These are phyloP conservation scores for Penicillium cosmopolitanum DNA, from an alignment of 495 filamentous ascomycete species.

Conservation along the genomic window DNA sequence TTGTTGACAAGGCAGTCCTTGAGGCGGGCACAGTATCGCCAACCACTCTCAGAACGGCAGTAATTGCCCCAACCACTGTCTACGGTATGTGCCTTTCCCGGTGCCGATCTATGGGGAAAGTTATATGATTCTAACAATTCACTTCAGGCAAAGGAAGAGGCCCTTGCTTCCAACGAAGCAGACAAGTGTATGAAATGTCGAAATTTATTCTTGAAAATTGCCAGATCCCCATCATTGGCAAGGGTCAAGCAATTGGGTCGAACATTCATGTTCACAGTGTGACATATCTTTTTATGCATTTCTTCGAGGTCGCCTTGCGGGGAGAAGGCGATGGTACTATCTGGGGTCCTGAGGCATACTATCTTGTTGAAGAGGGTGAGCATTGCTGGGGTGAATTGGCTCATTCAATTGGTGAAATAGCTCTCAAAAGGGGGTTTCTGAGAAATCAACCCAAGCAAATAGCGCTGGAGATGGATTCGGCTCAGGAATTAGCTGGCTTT, in stretches of 20 bases:
- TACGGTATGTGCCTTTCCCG: slow-evolving; percentile 25
- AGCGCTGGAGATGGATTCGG: not conserved
- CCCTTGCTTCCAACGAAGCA: slow-evolving; percentile 59
- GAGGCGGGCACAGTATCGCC: slow-evolving; percentile 30
- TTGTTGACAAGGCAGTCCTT: slow-evolving; percentile 53
- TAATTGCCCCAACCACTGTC: slow-evolving; percentile 1
- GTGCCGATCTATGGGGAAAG: not conserved
- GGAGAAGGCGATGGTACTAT: slow-evolving; percentile 39
- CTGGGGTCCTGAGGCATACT: slow-evolving; percentile 66
- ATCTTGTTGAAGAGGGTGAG: slow-evolving; percentile 61
- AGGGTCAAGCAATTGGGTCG: slow-evolving; percentile 60
- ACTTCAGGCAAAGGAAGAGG: slow-evolving; percentile 52
- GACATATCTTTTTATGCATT: slow-evolving; percentile 54
- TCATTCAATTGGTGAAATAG: slow-evolving; percentile 52
- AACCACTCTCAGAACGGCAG: slow-evolving; percentile 38
- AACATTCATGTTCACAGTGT: slow-evolving; percentile 66
- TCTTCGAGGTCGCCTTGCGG: slow-evolving; percentile 58
- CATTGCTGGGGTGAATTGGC: slow-evolving; percentile 63
- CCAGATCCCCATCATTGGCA: slow-evolving; percentile 35
- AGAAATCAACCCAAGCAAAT: slow-evolving; percentile 6
- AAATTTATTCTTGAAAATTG: slow-evolving; percentile 53
- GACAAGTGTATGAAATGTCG: slow-evolving; percentile 59
- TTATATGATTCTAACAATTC: slow-evolving; percentile 45
- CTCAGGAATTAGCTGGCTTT: slow-evolving; percentile 4
- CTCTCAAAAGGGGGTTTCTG: slow-evolving; percentile 57